Conservation (phyloP, 257 asterid genomes). For the Nicotiana benthamiana region DNA sequence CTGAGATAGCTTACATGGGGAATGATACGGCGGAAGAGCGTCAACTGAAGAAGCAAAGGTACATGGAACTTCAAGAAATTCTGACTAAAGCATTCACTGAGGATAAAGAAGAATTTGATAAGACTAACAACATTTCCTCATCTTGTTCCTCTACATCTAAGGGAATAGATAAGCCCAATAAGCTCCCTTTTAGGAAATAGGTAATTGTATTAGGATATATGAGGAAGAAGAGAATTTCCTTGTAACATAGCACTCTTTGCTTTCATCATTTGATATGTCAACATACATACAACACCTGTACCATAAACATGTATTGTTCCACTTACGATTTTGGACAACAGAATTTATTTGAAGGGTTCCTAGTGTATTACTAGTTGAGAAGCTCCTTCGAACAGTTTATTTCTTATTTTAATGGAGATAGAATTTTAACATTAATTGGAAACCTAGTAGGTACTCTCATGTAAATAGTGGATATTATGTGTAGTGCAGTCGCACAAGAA, state of each 20-base stretch:
- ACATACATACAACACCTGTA: not conserved
- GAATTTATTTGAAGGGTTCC: not conserved
- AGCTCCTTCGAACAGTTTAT: not conserved
- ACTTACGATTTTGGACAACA: not conserved
- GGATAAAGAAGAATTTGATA: conserved; percentile 73
- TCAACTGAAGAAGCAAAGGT: conserved; percentile 58
- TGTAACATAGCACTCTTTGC: not conserved
- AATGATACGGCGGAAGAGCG: conserved; percentile 42
- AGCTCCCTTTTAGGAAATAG: conserved; percentile 25
- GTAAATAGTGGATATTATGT: no score
- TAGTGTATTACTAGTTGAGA: not conserved
- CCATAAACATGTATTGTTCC: not conserved
- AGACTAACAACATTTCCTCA: conserved; percentile 37
- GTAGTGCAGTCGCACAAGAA: no score
- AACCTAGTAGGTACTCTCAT: no score
- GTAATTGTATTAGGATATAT: not conserved
- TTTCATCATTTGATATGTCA: not conserved
- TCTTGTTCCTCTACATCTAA: conserved; percentile 52
- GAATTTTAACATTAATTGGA: not conserved
- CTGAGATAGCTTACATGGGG: conserved; percentile 61
- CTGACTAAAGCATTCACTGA: conserved; percentile 66
- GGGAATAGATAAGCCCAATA: conserved; percentile 38
- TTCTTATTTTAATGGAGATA: not conserved
- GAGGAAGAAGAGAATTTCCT: not conserved
- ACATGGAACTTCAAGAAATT: conserved; percentile 67